phyloP scores from a whole-genome alignment of 2,329 filamentous ascomycete genomes.

The Diaporthe aspalathi region DNA sequence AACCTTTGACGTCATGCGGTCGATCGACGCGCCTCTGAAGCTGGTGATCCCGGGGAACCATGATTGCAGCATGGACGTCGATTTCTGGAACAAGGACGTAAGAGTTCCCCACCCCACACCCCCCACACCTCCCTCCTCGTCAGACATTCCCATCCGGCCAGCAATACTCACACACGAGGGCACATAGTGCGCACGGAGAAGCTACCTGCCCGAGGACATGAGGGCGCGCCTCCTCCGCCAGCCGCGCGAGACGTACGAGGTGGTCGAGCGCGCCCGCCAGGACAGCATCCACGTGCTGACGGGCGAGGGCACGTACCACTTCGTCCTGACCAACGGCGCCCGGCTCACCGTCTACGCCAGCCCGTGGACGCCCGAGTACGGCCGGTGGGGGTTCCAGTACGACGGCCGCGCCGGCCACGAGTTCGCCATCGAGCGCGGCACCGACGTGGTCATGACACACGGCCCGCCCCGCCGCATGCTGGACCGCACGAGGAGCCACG shows the following conservation, averaged over 20 bases:
- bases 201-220: slow-evolving; percentile 1
- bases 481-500: slow-evolving; percentile 28
- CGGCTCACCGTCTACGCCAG: slow-evolving; percentile 36
- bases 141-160: too few relatives aligned
- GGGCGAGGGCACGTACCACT: slow-evolving; percentile 35
- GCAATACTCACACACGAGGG: neutral
- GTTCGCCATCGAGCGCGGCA: slow-evolving; percentile 32
- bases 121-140: neutral
- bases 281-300: slow-evolving; percentile 30
- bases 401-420: slow-evolving; percentile 15
- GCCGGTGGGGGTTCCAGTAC: slow-evolving; percentile 37
- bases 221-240: slow-evolving; percentile 42
- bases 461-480: slow-evolving; percentile 32
- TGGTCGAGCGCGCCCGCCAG: slow-evolving; percentile 24
- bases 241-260: slow-evolving; percentile 52
- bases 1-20: slow-evolving; percentile 35
- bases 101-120: too few relatives aligned
- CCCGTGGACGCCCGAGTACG: slow-evolving; percentile 37
- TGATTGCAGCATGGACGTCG: slow-evolving; percentile 32
- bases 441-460: slow-evolving; percentile 35
- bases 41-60: slow-evolving; percentile 38
- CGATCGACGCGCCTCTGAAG: slow-evolving; percentile 36
- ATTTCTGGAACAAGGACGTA: slow-evolving; percentile 19
- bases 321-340: slow-evolving; percentile 35
- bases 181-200: neutral